Percentiles rank a stretch among this genome's conserved stretches.
phyloP scores from a whole-genome alignment of 23 red algal species.

The Gracilaria caudata region DNA sequence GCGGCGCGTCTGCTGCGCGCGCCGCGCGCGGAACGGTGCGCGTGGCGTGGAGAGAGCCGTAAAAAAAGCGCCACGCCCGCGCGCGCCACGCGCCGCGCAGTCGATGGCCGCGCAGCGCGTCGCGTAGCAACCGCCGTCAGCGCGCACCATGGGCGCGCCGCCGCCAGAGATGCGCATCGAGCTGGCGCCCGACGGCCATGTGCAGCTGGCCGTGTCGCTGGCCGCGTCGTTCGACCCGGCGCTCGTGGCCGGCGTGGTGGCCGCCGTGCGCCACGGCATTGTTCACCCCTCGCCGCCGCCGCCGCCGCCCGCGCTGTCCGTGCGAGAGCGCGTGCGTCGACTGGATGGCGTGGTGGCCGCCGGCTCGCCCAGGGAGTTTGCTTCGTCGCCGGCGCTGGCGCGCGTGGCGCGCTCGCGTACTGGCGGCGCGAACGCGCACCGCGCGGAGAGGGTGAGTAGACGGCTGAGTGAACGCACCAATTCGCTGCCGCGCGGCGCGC shows the following conservation, averaged over 20 bases:
- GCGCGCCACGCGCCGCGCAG: neutral
- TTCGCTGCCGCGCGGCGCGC: neutral
- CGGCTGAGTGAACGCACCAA: neutral
- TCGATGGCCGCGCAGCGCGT: neutral
- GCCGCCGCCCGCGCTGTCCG: neutral
- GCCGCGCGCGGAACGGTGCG: too few species aligned
- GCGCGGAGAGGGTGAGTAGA: neutral
- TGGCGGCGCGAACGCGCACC: neutral
- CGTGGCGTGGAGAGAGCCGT: too few species aligned
- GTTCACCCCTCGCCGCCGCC: conserved; percentile 11
- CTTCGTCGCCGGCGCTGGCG: conserved; percentile 51
- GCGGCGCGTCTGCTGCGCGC: too few species aligned
- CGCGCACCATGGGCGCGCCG: conserved; percentile 3
- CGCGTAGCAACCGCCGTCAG: too few species aligned
- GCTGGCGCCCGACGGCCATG: conserved; percentile 45
- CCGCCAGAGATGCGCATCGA: conserved; percentile 62
- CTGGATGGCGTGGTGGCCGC: conserved; percentile 12
- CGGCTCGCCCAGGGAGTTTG: conserved; percentile 20
- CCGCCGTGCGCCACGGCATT: conserved; percentile 58
- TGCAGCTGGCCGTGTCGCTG: conserved; percentile 65
- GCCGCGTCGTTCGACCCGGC: conserved; percentile 29
- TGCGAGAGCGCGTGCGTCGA: conserved; percentile 16
- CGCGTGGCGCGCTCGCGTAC: neutral
- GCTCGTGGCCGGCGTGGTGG: conserved; percentile 52
- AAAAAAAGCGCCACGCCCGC: neutral